Conservation (phyloP, 2,329 filamentous ascomycete species). For the Pseudogymnoascus sp. region DNA sequence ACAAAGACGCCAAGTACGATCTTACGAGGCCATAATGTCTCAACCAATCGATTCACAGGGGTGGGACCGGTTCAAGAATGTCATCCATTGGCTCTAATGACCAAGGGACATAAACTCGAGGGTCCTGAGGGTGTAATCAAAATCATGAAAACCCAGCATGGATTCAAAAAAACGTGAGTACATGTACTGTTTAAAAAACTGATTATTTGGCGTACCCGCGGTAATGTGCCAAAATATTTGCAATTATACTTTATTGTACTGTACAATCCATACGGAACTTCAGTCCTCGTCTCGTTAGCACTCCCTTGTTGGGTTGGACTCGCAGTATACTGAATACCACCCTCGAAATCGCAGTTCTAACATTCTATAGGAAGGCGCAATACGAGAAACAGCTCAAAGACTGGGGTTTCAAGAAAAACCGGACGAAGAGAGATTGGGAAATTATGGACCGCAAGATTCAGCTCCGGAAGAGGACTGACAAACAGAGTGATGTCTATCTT, state of each 20-base stretch:
- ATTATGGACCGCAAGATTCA: conserved; percentile 2
- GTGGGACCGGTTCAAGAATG: conserved; percentile 8
- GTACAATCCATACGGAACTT: neutral
- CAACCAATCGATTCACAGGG: neutral
- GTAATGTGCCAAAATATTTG: neutral
- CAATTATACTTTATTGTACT: neutral
- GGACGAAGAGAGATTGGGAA: conserved; percentile 11
- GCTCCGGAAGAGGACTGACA: conserved; percentile 6
- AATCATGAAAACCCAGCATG: conserved; percentile 9
- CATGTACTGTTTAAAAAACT: neutral
- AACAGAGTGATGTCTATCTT: conserved; percentile 5
- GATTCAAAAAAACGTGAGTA: conserved; percentile 10
- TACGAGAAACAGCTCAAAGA: conserved; percentile 14
- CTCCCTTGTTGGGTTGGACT: neutral
- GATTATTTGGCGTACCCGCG: neutral
- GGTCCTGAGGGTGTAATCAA: conserved; percentile 10
- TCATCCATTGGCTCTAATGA: conserved; percentile 10
- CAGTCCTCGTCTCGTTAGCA: too few species aligned
- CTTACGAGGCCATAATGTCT: neutral
- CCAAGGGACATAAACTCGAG: conserved; percentile 3
- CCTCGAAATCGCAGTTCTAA: neutral
- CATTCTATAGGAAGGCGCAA: conserved; percentile 12
- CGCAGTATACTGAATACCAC: neutral
- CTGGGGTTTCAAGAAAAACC: conserved; percentile 13
- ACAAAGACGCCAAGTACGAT: neutral